Conservation (phyloP, 306 rosid species). For the Astragalus membranaceus region DNA sequence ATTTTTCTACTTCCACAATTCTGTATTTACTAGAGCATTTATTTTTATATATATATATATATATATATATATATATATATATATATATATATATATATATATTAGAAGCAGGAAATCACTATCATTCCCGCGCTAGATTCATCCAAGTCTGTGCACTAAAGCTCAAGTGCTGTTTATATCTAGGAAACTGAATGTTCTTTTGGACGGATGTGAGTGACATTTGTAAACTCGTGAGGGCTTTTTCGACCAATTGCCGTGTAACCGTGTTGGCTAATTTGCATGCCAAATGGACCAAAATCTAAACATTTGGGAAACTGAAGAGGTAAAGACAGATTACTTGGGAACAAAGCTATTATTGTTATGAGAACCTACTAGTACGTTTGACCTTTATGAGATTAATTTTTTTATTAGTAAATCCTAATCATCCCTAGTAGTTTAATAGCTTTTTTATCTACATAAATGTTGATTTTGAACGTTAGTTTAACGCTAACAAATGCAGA, state of each 20-base stretch:
- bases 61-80: too few species aligned
- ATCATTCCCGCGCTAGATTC: too few species aligned
- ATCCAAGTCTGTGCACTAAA: neutral
- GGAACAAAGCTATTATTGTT: neutral
- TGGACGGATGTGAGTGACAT: slow-evolving; percentile 12
- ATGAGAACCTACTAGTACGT: neutral
- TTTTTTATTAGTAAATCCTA: neutral
- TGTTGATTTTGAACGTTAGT: neutral
- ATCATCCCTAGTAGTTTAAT: neutral
- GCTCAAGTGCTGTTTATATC: neutral
- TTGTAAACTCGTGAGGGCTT: neutral
- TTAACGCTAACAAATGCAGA: neutral
- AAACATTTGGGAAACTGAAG: neutral
- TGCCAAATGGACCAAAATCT: slow-evolving; percentile 11
- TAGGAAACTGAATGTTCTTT: neutral
- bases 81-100: too few species aligned
- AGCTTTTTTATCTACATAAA: too few species aligned
- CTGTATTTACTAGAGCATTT: too few species aligned
- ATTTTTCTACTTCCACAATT: too few species aligned
- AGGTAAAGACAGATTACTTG: neutral
- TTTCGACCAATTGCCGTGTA: neutral
- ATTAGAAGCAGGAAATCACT: too few species aligned
- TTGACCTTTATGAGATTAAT: slow-evolving; percentile 3
- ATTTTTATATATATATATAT: too few species aligned
- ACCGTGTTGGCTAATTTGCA: neutral